phyloP scores from a whole-genome alignment of 495 filamentous ascomycete genomes.

The Penicillium canescens region DNA sequence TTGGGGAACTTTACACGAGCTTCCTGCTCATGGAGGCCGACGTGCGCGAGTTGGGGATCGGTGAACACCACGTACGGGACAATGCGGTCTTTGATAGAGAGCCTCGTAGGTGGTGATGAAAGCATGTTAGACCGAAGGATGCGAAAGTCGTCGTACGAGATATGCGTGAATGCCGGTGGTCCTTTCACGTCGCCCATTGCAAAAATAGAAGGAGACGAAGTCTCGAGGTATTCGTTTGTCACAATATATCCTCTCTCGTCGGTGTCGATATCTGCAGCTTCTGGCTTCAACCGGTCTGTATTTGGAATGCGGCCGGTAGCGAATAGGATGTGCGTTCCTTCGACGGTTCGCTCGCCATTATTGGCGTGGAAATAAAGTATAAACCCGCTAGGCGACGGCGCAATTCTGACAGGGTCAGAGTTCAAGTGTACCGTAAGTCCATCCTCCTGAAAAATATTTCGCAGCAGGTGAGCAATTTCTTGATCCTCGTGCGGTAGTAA shows the following conservation, averaged over 20 bases:
- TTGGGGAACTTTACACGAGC: constrained; percentile 16
- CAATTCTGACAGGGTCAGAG: constrained; percentile 15
- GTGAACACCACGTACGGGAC: constrained; percentile 53
- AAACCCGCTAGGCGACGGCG: constrained; percentile 5
- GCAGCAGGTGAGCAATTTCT: no score
- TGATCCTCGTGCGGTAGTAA: constrained; percentile 31
- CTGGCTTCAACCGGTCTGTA: no score
- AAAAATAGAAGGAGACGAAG: constrained; percentile 41
- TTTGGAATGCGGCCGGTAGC: constrained; percentile 51
- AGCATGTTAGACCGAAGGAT: constrained; percentile 43
- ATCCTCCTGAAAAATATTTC: no score
- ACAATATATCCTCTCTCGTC: constrained; percentile 39
- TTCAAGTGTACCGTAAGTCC: constrained; percentile 27
- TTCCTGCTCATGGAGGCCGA: constrained; percentile 44
- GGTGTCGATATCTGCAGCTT: constrained; percentile 24
- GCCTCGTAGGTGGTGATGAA: constrained; percentile 8
- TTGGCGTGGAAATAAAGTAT: constrained; percentile 7
- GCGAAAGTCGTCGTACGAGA: constrained; percentile 57
- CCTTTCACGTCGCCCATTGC: constrained; percentile 53
- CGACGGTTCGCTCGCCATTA: constrained; percentile 8
- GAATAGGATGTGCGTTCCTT: constrained; percentile 40
- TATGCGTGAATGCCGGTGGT: constrained; percentile 54
- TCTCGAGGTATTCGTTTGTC: constrained; percentile 20
- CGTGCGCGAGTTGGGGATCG: constrained; percentile 53
- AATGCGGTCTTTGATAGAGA: constrained; percentile 31